These are phyloP conservation scores for Elongisporangium prolatum DNA, from an alignment of 352 stramenopile species.

Conservation along the genomic window DNA sequence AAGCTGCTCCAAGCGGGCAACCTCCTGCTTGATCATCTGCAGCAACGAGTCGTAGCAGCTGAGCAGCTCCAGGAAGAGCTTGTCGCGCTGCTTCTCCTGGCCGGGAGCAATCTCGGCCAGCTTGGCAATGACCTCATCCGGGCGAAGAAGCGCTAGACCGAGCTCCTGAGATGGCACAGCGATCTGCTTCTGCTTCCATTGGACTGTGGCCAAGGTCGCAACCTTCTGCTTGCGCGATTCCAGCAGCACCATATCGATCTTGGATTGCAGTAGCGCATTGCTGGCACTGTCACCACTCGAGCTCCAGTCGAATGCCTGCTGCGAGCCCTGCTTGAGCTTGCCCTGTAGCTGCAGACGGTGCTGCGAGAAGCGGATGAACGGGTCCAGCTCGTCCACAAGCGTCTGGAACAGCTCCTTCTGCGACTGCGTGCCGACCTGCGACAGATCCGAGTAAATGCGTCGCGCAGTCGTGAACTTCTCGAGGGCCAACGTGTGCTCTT, in stretches of 20 bases:
- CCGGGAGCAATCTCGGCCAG: slow-evolving; percentile 33
- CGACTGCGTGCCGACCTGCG: slow-evolving; percentile 72
- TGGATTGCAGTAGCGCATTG: slow-evolving; percentile 74
- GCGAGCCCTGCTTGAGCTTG: slow-evolving; percentile 14
- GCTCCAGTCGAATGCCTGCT: slow-evolving; percentile 31
- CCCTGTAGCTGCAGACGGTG: slow-evolving; percentile 65
- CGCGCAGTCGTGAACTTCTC: slow-evolving; percentile 77
- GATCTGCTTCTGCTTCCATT: slow-evolving; percentile 78
- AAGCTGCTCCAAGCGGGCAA: slow-evolving; percentile 61
- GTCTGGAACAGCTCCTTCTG: slow-evolving; percentile 77
- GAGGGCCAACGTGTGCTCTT: slow-evolving; percentile 77
- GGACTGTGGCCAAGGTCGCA: slow-evolving; percentile 68
- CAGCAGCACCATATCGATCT: slow-evolving; percentile 81
- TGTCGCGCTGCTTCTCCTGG: slow-evolving; percentile 70
- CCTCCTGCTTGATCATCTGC: slow-evolving; percentile 62
- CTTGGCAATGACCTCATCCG: slow-evolving; percentile 64
- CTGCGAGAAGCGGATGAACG: slow-evolving; percentile 84
- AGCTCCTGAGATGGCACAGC: slow-evolving; percentile 71
- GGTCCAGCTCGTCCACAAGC: slow-evolving; percentile 69
- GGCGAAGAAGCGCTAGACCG: slow-evolving; percentile 57
- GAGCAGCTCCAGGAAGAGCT: slow-evolving; percentile 63
- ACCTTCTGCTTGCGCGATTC: slow-evolving; percentile 83
- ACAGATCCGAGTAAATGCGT: slow-evolving; percentile 82
- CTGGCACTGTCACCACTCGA: slow-evolving; percentile 59
- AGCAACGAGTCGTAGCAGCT: slow-evolving; percentile 69